Base-by-base conservation (phyloP, 2,329 filamentous ascomycete species). In the Diaporthe sp. region DNA sequence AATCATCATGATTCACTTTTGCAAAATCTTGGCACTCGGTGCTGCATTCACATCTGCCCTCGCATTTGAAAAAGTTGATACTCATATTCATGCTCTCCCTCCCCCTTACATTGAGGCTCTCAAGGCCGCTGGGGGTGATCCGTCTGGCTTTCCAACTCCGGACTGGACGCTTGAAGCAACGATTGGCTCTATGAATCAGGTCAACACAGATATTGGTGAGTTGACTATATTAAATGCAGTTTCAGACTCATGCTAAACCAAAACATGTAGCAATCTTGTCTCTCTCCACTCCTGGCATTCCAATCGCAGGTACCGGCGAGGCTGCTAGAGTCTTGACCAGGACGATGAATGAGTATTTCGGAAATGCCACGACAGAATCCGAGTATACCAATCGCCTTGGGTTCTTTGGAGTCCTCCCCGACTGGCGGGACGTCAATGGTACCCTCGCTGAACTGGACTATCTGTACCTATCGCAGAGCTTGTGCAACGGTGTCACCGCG, bases 191-290 rank as follows among this genome's bases (percentile, higher is more conserved):
- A 75, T 75, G 74, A 30, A 64, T n/a, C 70, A 55, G 13, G 50
- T 73, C 30, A 66, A 71, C 6, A 73, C 73, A 50, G 50, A 45
- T 4, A 45, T 77, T 22, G 72, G 57, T 72, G 55, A 64, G 54
- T 15, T 3, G 50, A 54, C n/a, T 55, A n/a, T 4, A 47, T 4
- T 9, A 10, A 30, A 42, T 45, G 19, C 13, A 6, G 38, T 45
- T 30, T 64, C 33, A 17, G 3, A n/a, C 38, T 28, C n/a, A 64
- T 45, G 38, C n/a, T 25, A 42, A 64, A 54, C 10, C 19, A 22
- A 25, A 19, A 28, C 13, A 77, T 82, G 72, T 77, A 87, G 86
- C 75, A 81, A 75, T 75, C 38, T 66, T 75, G 42, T 75, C 74
- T 28, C 71, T 73, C 45, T 75, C 74, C 17, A 73, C 74, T 19